These are phyloP conservation scores for Termitomyces sp. DNA, from an alignment of 768 basidiomycete species.

Conservation along the genomic window DNA sequence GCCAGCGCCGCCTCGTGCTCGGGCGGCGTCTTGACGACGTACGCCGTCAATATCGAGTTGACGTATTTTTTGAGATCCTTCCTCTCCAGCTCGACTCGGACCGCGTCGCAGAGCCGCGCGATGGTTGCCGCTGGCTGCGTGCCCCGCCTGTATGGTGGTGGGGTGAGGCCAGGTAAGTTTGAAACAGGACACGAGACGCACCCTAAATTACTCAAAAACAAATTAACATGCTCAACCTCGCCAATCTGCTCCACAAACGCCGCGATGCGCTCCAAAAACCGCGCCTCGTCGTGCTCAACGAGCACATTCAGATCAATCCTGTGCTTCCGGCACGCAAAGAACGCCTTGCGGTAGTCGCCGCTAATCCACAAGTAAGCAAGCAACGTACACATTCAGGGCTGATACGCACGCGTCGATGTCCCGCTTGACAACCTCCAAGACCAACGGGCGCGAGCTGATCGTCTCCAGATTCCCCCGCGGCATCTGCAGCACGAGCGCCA, in stretches of 20 bases:
- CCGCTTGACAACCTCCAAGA: conserved; percentile 75
- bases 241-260: conserved; percentile 80
- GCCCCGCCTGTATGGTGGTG: conserved; percentile 45
- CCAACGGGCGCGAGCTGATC: conserved; percentile 87
- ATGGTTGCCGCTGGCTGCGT: conserved; percentile 53
- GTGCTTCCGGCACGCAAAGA: conserved; percentile 88
- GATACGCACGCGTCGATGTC: conserved; percentile 67
- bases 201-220: conserved; percentile 87
- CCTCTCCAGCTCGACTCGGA: conserved; percentile 67
- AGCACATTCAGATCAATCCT: conserved; percentile 87
- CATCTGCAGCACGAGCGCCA: conserved; percentile 95
- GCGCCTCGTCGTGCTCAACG: conserved; percentile 71
- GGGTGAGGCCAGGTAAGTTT: conserved; percentile 18
- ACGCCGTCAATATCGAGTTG: conserved; percentile 87
- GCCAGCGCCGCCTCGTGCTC: conserved; percentile 84
- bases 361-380: conserved; percentile 29
- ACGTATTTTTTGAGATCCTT: conserved; percentile 75
- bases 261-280: conserved; percentile 58
- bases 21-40: conserved; percentile 88
- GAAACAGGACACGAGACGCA: conserved; percentile 27
- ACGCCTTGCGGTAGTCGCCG: conserved; percentile 78
- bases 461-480: conserved; percentile 96
- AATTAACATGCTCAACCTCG: conserved; percentile 88
- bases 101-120: conserved; percentile 67
- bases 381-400: neutral